phyloP scores from a whole-genome alignment of 805 yeast species.

The Cyberlindnera bimundalis region DNA sequence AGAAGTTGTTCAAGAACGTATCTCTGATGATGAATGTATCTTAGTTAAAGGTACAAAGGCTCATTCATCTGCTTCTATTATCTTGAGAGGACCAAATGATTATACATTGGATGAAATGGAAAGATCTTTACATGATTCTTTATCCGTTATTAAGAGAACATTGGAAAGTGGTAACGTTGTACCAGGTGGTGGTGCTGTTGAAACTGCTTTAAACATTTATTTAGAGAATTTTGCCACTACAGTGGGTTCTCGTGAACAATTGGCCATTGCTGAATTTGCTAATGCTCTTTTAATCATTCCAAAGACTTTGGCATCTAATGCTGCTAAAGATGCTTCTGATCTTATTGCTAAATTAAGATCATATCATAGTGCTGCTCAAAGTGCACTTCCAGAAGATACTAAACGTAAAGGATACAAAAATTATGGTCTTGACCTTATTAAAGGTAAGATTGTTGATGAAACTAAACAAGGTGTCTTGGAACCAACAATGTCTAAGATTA shows the following conservation, averaged over 20 bases:
- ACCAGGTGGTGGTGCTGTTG: constrained; percentile 99
- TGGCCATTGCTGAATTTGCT: constrained; percentile 98
- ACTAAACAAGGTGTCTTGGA: constrained; percentile 84
- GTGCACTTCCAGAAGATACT: constrained; percentile 74
- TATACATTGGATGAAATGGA: constrained; percentile 98
- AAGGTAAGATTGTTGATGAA: constrained; percentile 90
- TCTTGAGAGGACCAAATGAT: constrained; percentile 94
- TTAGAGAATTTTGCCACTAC: constrained; percentile 97
- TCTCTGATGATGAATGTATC: constrained; percentile 95
- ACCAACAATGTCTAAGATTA: constrained; percentile 91
- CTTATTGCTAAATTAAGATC: constrained; percentile 93
- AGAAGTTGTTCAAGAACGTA: constrained; percentile 84
- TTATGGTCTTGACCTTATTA: constrained; percentile 88
- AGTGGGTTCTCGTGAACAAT: constrained; percentile 94
- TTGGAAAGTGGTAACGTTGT: constrained; percentile 92
- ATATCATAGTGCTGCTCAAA: constrained; percentile 92
- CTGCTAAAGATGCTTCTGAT: constrained; percentile 96
- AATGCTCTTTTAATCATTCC: constrained; percentile 86
- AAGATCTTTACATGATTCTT: constrained; percentile 91
- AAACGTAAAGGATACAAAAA: constrained; percentile 84
- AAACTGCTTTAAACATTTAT: constrained; percentile 90
- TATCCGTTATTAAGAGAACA: constrained; percentile 92
- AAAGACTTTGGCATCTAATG: constrained; percentile 93
- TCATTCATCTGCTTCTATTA: constrained; percentile 87
- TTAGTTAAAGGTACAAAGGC: constrained; percentile 90